Evolutionary conservation across 352 stramenopile genomes (phyloP), one percentile per base, ranked within the genome.

Genomic region (Phytophthora europaea): DNA sequence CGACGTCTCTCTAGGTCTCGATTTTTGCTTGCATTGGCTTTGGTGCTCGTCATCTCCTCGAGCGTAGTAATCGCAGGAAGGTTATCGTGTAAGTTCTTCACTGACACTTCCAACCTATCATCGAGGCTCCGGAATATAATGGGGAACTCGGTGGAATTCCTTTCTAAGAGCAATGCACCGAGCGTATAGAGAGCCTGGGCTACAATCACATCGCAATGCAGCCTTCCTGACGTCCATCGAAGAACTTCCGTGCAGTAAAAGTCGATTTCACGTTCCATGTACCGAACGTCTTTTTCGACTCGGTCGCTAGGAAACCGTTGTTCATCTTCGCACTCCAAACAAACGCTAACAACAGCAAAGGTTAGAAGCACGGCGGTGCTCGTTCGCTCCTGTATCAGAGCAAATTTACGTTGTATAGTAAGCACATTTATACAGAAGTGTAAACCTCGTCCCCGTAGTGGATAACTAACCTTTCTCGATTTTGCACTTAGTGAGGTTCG

Each of bases 231-330:
- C 16, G 72, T 76, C 52, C 85, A 60, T 3, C 75, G 78, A 31
- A 72, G 43, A 61, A 95, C 84, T 62, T 96, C 89, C 38, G 92
- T 94, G 67, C 80, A 89, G 57, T 92, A 96, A 75, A 91, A 94
- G 8, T 92, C 81, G 13, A 91, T 62, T 31, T 94, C 87, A 13
- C 87, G 82, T 47, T 90, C 87, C 60, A 94, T 70, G 38, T 81
- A 79, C 58, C 82, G 76, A 48, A 90, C 50, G 12, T 72, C 60
- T 47, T 76, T 77, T 13, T 58, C 56, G 3, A 38, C 43, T 47
- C 58, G 62, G 22, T 70, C 50, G 10, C 28, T 59, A 9, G 63
- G 26, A 61, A 78, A 66, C 5, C 68, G 36, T 20, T 56, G 22
- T n/a, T 76, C 52, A n/a, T 78, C 70, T 36, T 61, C 70, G 53